Evolutionary conservation across 1,139 yeast genomes (phyloP).

Genomic region (Yamadazyma buinensis): DNA sequence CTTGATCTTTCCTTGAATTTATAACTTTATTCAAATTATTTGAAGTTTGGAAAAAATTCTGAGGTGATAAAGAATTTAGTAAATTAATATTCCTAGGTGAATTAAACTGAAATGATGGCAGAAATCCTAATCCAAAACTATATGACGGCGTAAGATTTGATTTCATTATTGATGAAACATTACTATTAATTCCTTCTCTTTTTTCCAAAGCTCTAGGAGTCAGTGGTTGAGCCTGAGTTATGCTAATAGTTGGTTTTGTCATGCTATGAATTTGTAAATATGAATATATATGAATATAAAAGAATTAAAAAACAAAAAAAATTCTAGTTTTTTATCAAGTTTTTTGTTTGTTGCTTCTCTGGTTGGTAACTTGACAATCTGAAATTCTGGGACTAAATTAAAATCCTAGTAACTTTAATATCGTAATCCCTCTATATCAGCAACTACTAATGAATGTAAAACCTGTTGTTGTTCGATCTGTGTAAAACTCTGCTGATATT

Average conservation of each 20-base stretch:
- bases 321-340: too few species aligned
- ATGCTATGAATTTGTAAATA: background rate
- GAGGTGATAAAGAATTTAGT: conserved; percentile 33
- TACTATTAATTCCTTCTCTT: conserved; percentile 1
- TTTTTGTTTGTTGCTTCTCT: too few species aligned
- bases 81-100: conserved; percentile 28
- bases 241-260: conserved; percentile 8
- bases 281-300: background rate
- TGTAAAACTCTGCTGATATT: too few species aligned
- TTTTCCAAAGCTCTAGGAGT: conserved; percentile 22
- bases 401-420: too few species aligned
- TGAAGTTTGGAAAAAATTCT: conserved; percentile 27
- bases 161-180: conserved; percentile 2
- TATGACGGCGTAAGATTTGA: conserved; percentile 17
- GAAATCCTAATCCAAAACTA: conserved; percentile 40
- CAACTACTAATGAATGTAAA: too few species aligned
- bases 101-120: conserved; percentile 42
- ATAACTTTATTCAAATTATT: conserved; percentile 17
- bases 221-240: conserved; percentile 21
- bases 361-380: too few species aligned
- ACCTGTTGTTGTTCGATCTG: too few species aligned
- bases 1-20: conserved; percentile 7
- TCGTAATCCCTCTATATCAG: too few species aligned
- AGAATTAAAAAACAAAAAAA: background rate
- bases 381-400: too few species aligned